Conservation (phyloP, 805 yeast genomes). For the Kodamaea laetipori region DNA sequence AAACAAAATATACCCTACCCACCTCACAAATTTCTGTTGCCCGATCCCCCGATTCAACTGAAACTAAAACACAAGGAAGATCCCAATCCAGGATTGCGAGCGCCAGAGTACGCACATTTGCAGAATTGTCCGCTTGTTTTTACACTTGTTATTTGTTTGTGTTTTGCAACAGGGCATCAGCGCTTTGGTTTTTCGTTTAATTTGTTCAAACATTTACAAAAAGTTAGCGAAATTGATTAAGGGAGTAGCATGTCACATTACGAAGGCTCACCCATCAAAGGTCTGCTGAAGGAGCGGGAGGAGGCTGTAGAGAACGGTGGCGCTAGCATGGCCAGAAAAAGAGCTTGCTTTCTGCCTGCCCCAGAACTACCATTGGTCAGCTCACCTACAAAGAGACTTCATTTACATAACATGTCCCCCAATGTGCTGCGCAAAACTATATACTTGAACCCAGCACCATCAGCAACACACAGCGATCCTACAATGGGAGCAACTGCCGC, state of each 20-base stretch:
- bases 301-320: not conserved
- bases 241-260: not conserved
- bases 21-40: not conserved
- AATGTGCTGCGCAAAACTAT: conserved; percentile 33
- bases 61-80: conserved; percentile 2
- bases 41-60: conserved; percentile 10
- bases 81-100: conserved; percentile 2
- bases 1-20: conserved; percentile 6
- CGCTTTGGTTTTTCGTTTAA: conserved; percentile 6
- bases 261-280: conserved; percentile 10
- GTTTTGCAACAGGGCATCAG: conserved; percentile 3
- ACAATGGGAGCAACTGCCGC: conserved; percentile 10
- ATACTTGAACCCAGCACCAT: conserved; percentile 19
- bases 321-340: not conserved
- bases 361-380: conserved; percentile 1
- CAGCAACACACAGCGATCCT: conserved; percentile 5
- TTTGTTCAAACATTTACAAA: conserved; percentile 9
- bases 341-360: conserved; percentile 2
- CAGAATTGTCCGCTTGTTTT: conserved; percentile 1
- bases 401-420: conserved; percentile 39
- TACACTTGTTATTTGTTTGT: not conserved
- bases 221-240: conserved; percentile 4
- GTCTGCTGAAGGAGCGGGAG: not conserved
- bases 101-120: not conserved
- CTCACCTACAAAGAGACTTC: conserved; percentile 30